Base-by-base conservation (phyloP, 2,329 filamentous ascomycete species). In the Talaromyces amestolkiae region DNA sequence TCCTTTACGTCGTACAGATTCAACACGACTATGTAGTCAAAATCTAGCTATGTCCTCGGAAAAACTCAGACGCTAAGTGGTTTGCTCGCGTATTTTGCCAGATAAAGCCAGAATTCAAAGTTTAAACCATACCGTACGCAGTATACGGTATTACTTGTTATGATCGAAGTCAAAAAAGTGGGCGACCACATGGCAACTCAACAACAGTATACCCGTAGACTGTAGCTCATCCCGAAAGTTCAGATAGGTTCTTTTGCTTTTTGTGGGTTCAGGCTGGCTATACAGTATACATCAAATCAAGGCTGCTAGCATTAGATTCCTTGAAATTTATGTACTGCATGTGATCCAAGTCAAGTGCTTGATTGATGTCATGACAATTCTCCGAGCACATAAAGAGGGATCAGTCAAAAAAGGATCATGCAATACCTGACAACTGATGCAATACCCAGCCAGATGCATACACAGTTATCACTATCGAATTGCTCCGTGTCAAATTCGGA, bases 151-250 rank as follows among this genome's bases (percentile, higher is more conserved):
- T 54, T 54, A 13, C 31, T 19, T 27, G 51, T 54, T 11, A 17
- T 37, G n/a, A 56, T 24, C 5, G 3, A 49, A 53, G 33, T 35
- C 24, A 51, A 51, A 61, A 61, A 61, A 61, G 59, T 61, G 59
- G 59, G 8, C 35, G 51, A 19, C 59, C 59, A 61, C 59, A 61
- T 61, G 59, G 59, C 59, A 51, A 61, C 10, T 37, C 15, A 39
- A 27, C 54, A 58, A 27, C 5, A 41, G 41, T 41, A 17, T 41
- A 24, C 10, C 22, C 22, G 27, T 31, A 31, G 27, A 6, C 27
- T 31, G 10, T 35, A 24, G 39, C 13, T 58, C 17, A 58, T 15
- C 22, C n/a, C 19, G 11, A 27, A 24, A 13, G 45, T 49, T 51
- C 24, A 24, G 45, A 49, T 49, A 49, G 22, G 45, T 49, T 24